A percentile compares a stretch with the other conserved stretches of the same genome.
phyloP scores from a whole-genome alignment of 1,284 basidiomycete genomes.

The Moniliophthora roreri region DNA sequence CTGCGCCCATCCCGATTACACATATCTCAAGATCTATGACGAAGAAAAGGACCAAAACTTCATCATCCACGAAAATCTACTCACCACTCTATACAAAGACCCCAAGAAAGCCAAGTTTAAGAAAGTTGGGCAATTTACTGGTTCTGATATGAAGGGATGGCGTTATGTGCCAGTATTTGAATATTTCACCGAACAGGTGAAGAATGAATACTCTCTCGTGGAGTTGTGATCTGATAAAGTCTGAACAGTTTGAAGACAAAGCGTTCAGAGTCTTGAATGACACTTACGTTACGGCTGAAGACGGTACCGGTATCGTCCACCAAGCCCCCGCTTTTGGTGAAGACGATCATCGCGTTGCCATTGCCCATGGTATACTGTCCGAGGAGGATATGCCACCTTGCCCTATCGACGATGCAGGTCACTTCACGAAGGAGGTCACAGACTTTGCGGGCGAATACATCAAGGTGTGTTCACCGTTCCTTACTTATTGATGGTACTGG shows the following conservation, averaged over 20 bases:
- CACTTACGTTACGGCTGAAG: conserved; percentile 90
- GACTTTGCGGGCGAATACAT: conserved; percentile 92
- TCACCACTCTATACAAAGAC: conserved; percentile 94
- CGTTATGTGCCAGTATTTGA: conserved; percentile 95
- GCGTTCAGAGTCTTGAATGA: conserved; percentile 92
- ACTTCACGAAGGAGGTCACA: conserved; percentile 86
- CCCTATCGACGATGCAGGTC: conserved; percentile 89
- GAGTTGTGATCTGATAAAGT: neutral
- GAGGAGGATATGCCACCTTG: conserved; percentile 94
- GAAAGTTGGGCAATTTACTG: conserved; percentile 85
- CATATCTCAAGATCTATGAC: conserved; percentile 97
- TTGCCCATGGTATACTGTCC: conserved; percentile 80
- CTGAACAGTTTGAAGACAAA: conserved; percentile 78
- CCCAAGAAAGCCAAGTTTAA: conserved; percentile 97
- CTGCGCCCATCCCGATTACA: conserved; percentile 95
- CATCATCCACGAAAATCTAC: conserved; percentile 89
- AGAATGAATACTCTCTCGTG: conserved; percentile 7
- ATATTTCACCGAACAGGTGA: conserved; percentile 92
- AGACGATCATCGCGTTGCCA: conserved; percentile 94
- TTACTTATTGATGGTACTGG: neutral
- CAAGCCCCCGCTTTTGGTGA: conserved; percentile 99
- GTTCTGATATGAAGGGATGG: conserved; percentile 95
- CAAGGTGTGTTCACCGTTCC: conserved; percentile 56
- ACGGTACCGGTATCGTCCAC: conserved; percentile 98
- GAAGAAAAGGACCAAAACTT: conserved; percentile 87